Evolutionary conservation across 2,329 filamentous ascomycete genomes (phyloP).

Genomic region (Nigrograna mackinnonii): DNA sequence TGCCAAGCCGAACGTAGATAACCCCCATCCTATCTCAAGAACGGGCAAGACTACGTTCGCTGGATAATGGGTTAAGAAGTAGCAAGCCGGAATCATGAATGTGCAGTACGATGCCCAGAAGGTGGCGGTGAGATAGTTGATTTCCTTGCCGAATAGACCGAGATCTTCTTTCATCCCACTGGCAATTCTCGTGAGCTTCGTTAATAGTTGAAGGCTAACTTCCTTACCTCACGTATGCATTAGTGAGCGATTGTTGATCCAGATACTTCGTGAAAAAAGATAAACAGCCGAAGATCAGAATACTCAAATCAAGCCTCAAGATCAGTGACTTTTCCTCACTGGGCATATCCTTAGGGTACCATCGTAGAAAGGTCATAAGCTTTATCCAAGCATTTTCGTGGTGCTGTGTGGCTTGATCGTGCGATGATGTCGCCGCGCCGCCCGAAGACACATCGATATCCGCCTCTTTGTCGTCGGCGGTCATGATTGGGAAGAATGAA

Average conservation of each 20-base stretch:
- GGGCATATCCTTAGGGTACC: conserved; percentile 39
- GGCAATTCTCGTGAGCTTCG: not conserved
- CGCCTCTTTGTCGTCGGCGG: no score
- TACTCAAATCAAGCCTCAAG: conserved; percentile 43
- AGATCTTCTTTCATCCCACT: conserved; percentile 17
- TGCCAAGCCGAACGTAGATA: conserved; percentile 25
- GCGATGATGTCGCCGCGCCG: no score
- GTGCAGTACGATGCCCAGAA: conserved; percentile 46
- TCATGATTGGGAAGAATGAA: no score
- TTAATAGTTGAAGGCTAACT: not conserved
- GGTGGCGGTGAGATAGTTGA: conserved; percentile 15
- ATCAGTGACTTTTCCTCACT: conserved; percentile 38
- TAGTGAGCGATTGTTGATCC: conserved; percentile 22
- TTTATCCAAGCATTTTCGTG: conserved; percentile 14
- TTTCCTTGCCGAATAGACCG: conserved; percentile 11
- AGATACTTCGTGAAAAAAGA: conserved; percentile 48
- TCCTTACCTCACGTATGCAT: conserved; percentile 13
- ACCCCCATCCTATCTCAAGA: conserved; percentile 23
- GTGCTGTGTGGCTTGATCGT: no score
- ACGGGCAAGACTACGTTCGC: conserved; percentile 24
- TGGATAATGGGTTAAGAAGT: conserved; percentile 35
- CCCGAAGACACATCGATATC: no score
- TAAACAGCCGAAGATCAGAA: conserved; percentile 44
- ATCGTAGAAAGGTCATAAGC: conserved; percentile 16
- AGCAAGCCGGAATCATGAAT: conserved; percentile 47